Evolutionary conservation across 2,329 filamentous ascomycete genomes (phyloP).

Genomic region (Epichloe scottii): DNA sequence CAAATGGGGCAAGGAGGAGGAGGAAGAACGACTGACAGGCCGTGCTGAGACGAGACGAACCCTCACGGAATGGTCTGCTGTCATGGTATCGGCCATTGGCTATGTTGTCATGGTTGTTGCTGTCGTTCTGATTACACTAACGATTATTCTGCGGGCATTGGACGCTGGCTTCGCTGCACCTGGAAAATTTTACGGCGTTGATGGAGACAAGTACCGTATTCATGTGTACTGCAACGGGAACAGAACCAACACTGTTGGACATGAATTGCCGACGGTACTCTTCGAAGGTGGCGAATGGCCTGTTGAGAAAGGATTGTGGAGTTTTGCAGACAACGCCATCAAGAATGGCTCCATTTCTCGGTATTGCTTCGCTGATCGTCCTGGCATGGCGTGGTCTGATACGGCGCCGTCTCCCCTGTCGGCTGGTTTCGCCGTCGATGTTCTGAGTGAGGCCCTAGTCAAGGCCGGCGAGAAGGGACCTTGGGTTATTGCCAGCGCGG

Average conservation of each 20-base stretch:
- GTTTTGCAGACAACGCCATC: slow-evolving; percentile 64
- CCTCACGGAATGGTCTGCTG: slow-evolving; percentile 70
- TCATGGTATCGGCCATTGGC: slow-evolving; percentile 61
- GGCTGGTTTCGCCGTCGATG: slow-evolving; percentile 84
- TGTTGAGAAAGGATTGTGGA: slow-evolving; percentile 66
- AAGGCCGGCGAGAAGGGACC: slow-evolving; percentile 72
- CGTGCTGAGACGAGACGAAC: slow-evolving; percentile 75
- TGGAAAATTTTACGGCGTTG: slow-evolving; percentile 68
- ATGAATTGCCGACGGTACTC: slow-evolving; percentile 61
- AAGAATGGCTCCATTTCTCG: slow-evolving; percentile 71
- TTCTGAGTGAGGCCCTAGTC: slow-evolving; percentile 73
- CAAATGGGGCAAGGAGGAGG: slow-evolving; percentile 81
- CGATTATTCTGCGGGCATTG: slow-evolving; percentile 64
- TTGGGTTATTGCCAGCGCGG: slow-evolving; percentile 78
- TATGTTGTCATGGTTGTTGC: slow-evolving; percentile 57
- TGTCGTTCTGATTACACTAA: slow-evolving; percentile 64
- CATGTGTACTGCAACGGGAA: slow-evolving; percentile 78
- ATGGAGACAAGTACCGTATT: slow-evolving; percentile 72
- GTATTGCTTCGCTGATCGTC: slow-evolving; percentile 93
- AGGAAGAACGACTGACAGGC: slow-evolving; percentile 85
- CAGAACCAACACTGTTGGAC: slow-evolving; percentile 39
- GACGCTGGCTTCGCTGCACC: slow-evolving; percentile 64
- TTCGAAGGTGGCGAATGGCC: slow-evolving; percentile 74
- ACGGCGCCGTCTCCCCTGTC: slow-evolving; percentile 89
- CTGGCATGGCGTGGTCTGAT: slow-evolving; percentile 77